Conservation (phyloP, 148 eudicot species). For the Spergularia marina region DNA sequence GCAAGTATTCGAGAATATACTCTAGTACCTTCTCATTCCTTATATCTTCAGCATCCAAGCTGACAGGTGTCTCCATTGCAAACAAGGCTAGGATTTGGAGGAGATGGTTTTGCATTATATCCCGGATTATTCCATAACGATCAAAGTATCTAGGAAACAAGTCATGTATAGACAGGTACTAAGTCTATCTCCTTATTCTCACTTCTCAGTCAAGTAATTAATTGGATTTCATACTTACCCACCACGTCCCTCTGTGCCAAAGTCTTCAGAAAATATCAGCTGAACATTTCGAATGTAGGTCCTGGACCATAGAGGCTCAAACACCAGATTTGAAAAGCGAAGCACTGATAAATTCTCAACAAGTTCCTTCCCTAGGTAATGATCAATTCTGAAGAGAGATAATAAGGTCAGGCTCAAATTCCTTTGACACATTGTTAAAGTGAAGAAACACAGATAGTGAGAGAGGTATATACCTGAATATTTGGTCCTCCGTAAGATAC, state of each 20-base stretch:
- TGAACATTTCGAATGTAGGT: conserved; percentile 82
- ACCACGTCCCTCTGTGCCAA: conserved; percentile 72
- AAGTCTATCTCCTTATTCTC: background rate
- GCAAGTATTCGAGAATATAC: background rate
- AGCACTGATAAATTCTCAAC: conserved; percentile 87
- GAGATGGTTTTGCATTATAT: conserved; percentile 91
- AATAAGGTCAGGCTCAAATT: conserved; percentile 2
- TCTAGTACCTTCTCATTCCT: conserved; percentile 75
- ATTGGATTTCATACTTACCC: conserved; percentile 43
- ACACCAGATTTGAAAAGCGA: conserved; percentile 89
- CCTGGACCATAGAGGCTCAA: conserved; percentile 84
- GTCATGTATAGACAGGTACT: background rate
- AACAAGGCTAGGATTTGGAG: conserved; percentile 83
- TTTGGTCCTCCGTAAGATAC: conserved; percentile 76
- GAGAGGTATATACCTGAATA: conserved; percentile 54
- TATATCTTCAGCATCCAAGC: conserved; percentile 85
- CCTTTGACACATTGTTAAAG: background rate
- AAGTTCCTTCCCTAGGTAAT: conserved; percentile 81
- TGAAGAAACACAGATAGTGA: background rate
- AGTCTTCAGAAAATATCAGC: conserved; percentile 78
- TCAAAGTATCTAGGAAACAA: conserved; percentile 57
- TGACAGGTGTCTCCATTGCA: conserved; percentile 95
- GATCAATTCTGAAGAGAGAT: conserved; percentile 70
- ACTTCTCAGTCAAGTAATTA: background rate
- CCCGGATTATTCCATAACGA: conserved; percentile 81